phyloP scores from a whole-genome alignment of 1,139 yeast species.

The Lipomyces yarrowii region DNA sequence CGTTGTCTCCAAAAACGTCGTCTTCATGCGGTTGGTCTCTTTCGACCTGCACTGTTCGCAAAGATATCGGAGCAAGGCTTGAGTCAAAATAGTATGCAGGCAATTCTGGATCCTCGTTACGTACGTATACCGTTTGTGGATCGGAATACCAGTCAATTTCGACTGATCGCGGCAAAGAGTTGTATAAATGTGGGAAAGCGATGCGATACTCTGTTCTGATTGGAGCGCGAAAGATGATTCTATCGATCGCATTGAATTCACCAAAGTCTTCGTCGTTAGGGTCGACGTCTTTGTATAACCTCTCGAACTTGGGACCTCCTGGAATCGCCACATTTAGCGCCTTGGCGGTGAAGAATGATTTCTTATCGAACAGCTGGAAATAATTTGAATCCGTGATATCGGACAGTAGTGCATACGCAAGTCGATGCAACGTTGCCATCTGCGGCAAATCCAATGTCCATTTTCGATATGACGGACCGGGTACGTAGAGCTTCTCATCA shows the following conservation, averaged over 20 bases:
- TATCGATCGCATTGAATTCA: slow-evolving; percentile 86
- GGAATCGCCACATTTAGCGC: slow-evolving; percentile 85
- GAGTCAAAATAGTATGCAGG: slow-evolving; percentile 62
- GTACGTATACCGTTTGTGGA: slow-evolving; percentile 56
- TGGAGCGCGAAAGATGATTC: slow-evolving; percentile 78
- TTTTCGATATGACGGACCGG: slow-evolving; percentile 74
- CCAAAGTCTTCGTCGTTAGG: slow-evolving; percentile 76
- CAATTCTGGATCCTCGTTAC: slow-evolving; percentile 53
- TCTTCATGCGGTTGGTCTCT: slow-evolving; percentile 35
- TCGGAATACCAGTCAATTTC: slow-evolving; percentile 62
- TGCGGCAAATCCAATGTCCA: slow-evolving; percentile 69
- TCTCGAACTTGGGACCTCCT: slow-evolving; percentile 96
- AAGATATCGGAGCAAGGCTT: slow-evolving; percentile 58
- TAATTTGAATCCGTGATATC: slow-evolving; percentile 60
- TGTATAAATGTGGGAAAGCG: slow-evolving; percentile 84
- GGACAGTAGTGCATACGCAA: slow-evolving; percentile 70
- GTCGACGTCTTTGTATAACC: slow-evolving; percentile 68
- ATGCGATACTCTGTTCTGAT: slow-evolving; percentile 81
- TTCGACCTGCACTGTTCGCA: slow-evolving; percentile 41
- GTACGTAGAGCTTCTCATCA: slow-evolving; percentile 57
- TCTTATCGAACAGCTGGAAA: slow-evolving; percentile 70
- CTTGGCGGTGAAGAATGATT: slow-evolving; percentile 85
- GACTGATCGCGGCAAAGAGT: slow-evolving; percentile 72
- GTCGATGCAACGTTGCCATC: slow-evolving; percentile 65
- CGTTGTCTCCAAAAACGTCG: slow-evolving; percentile 39